Evolutionary conservation across 164 flowering plant genomes (phyloP).

Genomic region (Stephania cephalantha): DNA sequence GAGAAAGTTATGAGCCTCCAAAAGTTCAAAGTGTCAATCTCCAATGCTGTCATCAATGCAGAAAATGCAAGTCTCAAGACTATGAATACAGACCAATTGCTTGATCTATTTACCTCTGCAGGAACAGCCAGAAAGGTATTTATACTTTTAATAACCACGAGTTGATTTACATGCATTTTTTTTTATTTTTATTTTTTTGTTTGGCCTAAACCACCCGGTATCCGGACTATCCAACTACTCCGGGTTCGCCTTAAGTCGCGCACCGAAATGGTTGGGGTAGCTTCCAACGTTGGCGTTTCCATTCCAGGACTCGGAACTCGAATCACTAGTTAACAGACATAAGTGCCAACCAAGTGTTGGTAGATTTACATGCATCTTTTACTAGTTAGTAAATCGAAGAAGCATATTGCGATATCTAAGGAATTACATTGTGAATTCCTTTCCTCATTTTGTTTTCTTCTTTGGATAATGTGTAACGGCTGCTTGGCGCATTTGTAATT

Average conservation of each 20-base stretch:
- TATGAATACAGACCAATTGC: conserved; percentile 97
- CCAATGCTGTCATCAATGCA: conserved; percentile 87
- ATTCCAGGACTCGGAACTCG: too few species aligned
- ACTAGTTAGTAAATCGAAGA: neutral
- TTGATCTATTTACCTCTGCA: conserved; percentile 89
- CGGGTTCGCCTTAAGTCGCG: too few species aligned
- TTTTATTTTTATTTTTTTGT: too few species aligned
- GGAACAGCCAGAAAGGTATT: conserved; percentile 62
- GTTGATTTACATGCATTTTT: neutral
- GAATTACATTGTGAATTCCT: neutral
- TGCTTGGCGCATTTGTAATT: neutral
- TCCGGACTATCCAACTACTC: too few species aligned
- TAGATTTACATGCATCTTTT: neutral
- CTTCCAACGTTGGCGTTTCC: too few species aligned
- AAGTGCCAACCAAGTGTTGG: too few species aligned
- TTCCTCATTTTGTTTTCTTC: neutral
- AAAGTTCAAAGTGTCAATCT: conserved; percentile 83
- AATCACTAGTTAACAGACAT: too few species aligned
- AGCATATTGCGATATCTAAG: neutral
- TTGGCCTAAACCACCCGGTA: too few species aligned
- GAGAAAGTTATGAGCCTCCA: conserved; percentile 99
- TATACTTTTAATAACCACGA: neutral
- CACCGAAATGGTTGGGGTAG: too few species aligned
- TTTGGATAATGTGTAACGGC: neutral
- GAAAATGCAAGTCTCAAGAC: conserved; percentile 95